Base-by-base conservation (phyloP, 176 grass and related monocot species). In the Bolboschoenus planiculmis region DNA sequence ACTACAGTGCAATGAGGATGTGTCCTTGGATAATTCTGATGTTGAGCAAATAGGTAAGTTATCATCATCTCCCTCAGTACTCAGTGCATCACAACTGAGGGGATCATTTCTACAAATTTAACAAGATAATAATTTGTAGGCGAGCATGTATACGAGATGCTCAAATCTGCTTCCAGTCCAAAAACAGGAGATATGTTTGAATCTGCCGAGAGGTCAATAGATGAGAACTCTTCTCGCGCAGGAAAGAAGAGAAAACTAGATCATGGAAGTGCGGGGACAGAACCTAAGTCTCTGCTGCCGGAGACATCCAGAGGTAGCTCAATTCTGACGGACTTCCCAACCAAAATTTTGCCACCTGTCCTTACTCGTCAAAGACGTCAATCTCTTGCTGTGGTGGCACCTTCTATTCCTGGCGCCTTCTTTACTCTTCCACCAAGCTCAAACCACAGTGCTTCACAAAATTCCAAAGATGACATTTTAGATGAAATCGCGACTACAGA, bases 21-120 rank as follows among this genome's bases (percentile, higher is more conserved):
- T 37, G 78, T 36, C 50, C 62, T 36, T 80, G 56, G 63, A 67
- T 63, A 40, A 10, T 83, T 65, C 62, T 55, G 80, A 58, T 30
- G 46, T 90, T 67, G 72, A 88, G 23, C 43, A 85, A 84, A 27
- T 88, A 48, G 88, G 88, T 82, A 88, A 31, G 40, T 39, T 79
- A 26, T 64, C 48, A 60, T 83, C 3, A 27, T 58, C 51, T 82
- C 21, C 33, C 42, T 50, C 4, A 50, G 5, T 43, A 21, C 20
- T 42, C 35, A n/a, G n/a, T 30, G 15, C 71, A 75, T 31, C 71
- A 29, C 50, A 16, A n/a, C n/a, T n/a, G 13, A 75, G 7, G 5
- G 8, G 11, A 47, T 18, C 3, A 47, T 56, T 47, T 85, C 62
- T 62, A 55, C 30, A 36, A 80, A 21, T 56, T 39, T 30, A 58